Evolutionary conservation across 2,329 filamentous ascomycete genomes (phyloP), one percentile per base, ranked within the genome.

Genomic region (Aspergillus thermomutatus): DNA sequence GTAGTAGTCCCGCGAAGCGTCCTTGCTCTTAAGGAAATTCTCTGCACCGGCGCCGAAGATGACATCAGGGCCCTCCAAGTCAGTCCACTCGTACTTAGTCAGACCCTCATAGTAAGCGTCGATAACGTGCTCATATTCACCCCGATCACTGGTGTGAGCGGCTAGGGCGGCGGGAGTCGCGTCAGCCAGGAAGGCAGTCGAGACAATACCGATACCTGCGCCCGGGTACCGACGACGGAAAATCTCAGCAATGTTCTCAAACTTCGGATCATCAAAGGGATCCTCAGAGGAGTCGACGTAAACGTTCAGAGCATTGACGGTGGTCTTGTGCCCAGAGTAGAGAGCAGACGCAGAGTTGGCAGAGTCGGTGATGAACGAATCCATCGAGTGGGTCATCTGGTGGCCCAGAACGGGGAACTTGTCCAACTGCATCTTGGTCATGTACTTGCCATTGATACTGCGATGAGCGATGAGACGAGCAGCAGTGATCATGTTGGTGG

Each of bases 311-410:
- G 89, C 88, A 68, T 94, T 92, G 63, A 93, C 90, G 0, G 86
- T 89, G 67, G 85, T 88, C 81, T 94, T 94, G 79, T 94, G 90
- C 34, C 91, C 91, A 25, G 84, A 86, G 77, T 93, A 94, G 19
- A 94, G 79, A 17, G 90, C 89, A 46, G 88, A 90, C 3, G 90
- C 90, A 4, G 88, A 91, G 77, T 94, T 94, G 75, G 91, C 91
- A 59, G 87, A 91, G 73, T 94, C 90, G 40, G 90, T 94, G 70
- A 94, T 93, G 80, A 90, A 93, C 50, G 81, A 86, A 76, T 93
- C 90, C 69, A 94, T 85, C 1, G 89, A 92, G 75, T 93, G 90
- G 10, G 90, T 92, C 87, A 94, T 93, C 76, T 93, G 90, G 72
- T 95, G 91, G 21, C 91, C 91, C 10, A 93, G 71, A n/a, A 92